Evolutionary conservation across 352 stramenopile species (phyloP), one percentile per base, ranked within the genome.

Genomic region (Phytophthora agathidicida): DNA sequence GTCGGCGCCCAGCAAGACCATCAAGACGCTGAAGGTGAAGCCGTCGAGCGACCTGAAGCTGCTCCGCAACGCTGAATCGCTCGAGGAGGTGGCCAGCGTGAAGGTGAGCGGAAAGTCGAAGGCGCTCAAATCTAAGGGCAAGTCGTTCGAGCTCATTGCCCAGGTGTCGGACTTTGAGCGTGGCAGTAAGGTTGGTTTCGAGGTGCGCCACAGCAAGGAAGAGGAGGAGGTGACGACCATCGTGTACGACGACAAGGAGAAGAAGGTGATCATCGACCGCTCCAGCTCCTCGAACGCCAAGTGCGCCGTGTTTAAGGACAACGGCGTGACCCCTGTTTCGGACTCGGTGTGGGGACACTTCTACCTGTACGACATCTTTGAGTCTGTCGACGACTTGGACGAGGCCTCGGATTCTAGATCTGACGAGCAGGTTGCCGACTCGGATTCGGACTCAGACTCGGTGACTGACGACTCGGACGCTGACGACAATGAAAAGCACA

Each of bases 1-100:
- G 33, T 24, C 36, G 22, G 51, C 57, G 51, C 65, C 55, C 58
- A 70, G 51, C 67, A 89, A 86, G 65, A 86, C 77, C 37, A 77
- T 89, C 67, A 89, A 89, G 68, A 89, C 80, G 27, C 39, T 89
- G n/a, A 60, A 58, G 2, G 58, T 84, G 24, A 74, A 85, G 67
- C 65, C 77, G 33, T 52, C 80, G 39, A 59, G 70, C 31, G 53
- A 85, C 48, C 31, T 86, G 22, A n/a, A 86, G 43, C 32, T 75
- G 27, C 65, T 89, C 9, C 80, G 80, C 14, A 77, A 80, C 39
- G 38, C 42, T 14, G 65, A 86, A 32, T 24, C 65, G 36, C 19
- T 65, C 24, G 70, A 85, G 57, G 32, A 54, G 36, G 27, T 86
- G 14, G 38, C 17, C 7, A 61, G 22, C 5, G 59, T 71, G 35